Percentiles rank a stretch among this genome's conserved stretches.
phyloP scores from a whole-genome alignment of 805 yeast species.

The Nakazawaea populi region DNA sequence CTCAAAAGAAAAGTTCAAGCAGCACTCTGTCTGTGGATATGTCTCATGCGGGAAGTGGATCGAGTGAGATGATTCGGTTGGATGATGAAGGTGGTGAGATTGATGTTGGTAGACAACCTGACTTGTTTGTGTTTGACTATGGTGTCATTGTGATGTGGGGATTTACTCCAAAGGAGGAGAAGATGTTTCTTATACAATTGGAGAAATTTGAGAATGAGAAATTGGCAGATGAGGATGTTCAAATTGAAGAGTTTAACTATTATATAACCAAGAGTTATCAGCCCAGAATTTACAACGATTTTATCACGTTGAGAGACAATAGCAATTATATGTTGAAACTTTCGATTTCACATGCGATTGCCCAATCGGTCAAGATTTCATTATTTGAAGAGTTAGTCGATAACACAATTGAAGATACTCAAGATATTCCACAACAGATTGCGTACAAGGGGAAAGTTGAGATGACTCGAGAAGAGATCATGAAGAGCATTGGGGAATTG shows the following conservation, averaged over 20 bases:
- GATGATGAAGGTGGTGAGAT: slow-evolving; percentile 96
- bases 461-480: slow-evolving; percentile 90
- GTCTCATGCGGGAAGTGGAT: slow-evolving; percentile 5
- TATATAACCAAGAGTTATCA: slow-evolving; percentile 91
- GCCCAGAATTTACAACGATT: slow-evolving; percentile 93
- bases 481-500: slow-evolving; percentile 95
- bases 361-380: slow-evolving; percentile 93
- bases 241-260: slow-evolving; percentile 91
- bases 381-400: slow-evolving; percentile 94
- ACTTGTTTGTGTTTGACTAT: slow-evolving; percentile 86
- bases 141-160: slow-evolving; percentile 99
- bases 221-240: slow-evolving; percentile 85
- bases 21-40: background rate
- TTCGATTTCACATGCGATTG: slow-evolving; percentile 91
- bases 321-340: slow-evolving; percentile 86
- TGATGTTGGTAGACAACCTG: slow-evolving; percentile 73
- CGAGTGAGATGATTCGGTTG: slow-evolving; percentile 45
- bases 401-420: slow-evolving; percentile 95
- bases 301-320: slow-evolving; percentile 87
- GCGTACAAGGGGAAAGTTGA: slow-evolving; percentile 93
- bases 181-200: slow-evolving; percentile 71
- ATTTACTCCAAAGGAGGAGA: slow-evolving; percentile 77
- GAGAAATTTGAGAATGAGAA: slow-evolving; percentile 93
- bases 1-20: slow-evolving; percentile 3
- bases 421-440: slow-evolving; percentile 93